phyloP scores from a whole-genome alignment of 192 early-diverging fungal genomes.

The Coemansia reversa region DNA sequence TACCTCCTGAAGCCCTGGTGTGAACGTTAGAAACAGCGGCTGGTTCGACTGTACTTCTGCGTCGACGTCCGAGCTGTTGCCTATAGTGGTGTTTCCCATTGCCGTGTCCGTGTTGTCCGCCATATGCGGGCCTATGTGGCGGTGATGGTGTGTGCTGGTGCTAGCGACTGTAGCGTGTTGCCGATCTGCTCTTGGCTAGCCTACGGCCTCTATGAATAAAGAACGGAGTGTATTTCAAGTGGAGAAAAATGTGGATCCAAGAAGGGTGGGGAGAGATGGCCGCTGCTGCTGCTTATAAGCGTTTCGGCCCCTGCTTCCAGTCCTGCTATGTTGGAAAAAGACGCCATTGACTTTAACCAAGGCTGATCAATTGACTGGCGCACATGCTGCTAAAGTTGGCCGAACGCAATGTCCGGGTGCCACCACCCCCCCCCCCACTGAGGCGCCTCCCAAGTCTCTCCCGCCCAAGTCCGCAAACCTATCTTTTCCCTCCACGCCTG shows the following conservation, averaged over 20 bases:
- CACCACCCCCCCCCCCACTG: too few species aligned
- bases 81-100: slow-evolving; percentile 2
- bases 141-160: too few species aligned
- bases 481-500: not conserved
- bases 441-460: too few species aligned
- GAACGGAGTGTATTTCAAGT: not conserved
- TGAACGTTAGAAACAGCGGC: slow-evolving; percentile 58
- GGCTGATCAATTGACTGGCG: not conserved
- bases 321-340: not conserved
- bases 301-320: slow-evolving; percentile 2
- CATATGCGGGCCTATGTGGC: not conserved
- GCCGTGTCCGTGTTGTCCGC: slow-evolving; percentile 4
- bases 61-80: slow-evolving; percentile 43
- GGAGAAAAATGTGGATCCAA: slow-evolving; percentile 12
- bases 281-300: slow-evolving; percentile 8
- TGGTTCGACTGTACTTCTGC: slow-evolving; percentile 49
- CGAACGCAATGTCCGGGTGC: not conserved
- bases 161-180: too few species aligned
- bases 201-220: not conserved
- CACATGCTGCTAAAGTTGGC: not conserved
- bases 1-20: slow-evolving; percentile 51
- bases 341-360: slow-evolving; percentile 9
- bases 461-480: not conserved
- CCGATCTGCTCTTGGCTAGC: too few species aligned
- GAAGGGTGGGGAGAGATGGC: slow-evolving; percentile 6